A percentile compares a stretch with the other conserved stretches of the same genome.
Evolutionary conservation across 2,329 filamentous ascomycete species (phyloP).

Genomic region (Stagonosporopsis rhizophila): DNA sequence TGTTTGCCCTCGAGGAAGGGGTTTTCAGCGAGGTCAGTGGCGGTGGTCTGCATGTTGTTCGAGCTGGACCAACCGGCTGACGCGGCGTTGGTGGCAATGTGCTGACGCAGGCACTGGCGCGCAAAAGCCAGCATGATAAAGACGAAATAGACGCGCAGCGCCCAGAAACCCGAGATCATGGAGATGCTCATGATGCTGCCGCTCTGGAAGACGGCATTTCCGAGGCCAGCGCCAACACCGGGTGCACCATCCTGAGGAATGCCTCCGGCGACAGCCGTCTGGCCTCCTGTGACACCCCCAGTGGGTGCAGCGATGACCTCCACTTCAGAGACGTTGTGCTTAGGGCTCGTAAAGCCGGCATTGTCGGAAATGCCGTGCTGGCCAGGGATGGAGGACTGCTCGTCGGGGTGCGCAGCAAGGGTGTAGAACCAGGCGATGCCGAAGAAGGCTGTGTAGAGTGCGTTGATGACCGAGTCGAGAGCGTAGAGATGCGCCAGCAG

Average conservation of each 20-base stretch:
- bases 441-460: constrained; percentile 81
- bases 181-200: constrained; percentile 78
- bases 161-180: constrained; percentile 75
- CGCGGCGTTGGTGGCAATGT: constrained; percentile 60
- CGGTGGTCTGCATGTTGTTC: constrained; percentile 48
- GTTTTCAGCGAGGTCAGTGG: constrained; percentile 64
- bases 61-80: constrained; percentile 51
- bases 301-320: constrained; percentile 60
- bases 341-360: constrained; percentile 69
- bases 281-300: constrained; percentile 55
- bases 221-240: constrained; percentile 56
- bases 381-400: constrained; percentile 47
- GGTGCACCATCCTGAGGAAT: constrained; percentile 35
- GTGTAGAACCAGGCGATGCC: constrained; percentile 85
- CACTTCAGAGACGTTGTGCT: constrained; percentile 66
- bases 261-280: constrained; percentile 61
- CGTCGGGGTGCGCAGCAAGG: constrained; percentile 63
- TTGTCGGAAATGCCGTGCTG: constrained; percentile 67
- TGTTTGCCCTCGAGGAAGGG: constrained; percentile 73
- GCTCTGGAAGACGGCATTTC: constrained; percentile 70
- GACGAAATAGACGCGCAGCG: constrained; percentile 81
- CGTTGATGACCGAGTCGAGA: constrained; percentile 82
- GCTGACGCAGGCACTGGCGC: constrained; percentile 74
- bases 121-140: constrained; percentile 85
- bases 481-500: constrained; percentile 85